phyloP scores from a whole-genome alignment of 192 early-diverging fungal species.

The Funneliformis mosseae region DNA sequence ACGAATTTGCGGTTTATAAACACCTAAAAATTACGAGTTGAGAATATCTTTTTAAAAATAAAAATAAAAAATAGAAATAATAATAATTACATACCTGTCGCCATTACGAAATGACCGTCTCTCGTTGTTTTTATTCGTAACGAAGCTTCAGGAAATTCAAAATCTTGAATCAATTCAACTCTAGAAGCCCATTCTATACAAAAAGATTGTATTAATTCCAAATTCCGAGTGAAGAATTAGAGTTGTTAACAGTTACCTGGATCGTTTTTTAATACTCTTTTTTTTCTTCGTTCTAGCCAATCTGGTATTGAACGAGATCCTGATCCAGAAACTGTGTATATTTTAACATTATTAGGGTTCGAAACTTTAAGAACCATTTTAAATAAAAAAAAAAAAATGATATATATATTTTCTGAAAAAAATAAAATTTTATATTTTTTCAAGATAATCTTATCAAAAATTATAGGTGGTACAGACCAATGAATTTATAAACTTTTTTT shows the following conservation, averaged over 20 bases:
- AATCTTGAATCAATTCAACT: slow-evolving; percentile 97
- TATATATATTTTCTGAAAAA: not conserved
- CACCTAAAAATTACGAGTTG: slow-evolving; percentile 43
- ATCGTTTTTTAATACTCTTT: slow-evolving; percentile 87
- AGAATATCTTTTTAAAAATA: not conserved
- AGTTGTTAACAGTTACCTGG: slow-evolving; percentile 51
- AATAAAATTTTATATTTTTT: too few relatives aligned
- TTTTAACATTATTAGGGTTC: slow-evolving; percentile 93
- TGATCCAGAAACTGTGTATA: slow-evolving; percentile 79
- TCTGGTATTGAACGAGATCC: slow-evolving; percentile 87
- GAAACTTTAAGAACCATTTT: slow-evolving; percentile 79
- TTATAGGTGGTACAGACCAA: too few relatives aligned
- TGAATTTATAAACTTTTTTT: too few relatives aligned
- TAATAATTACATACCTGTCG: slow-evolving; percentile 62
- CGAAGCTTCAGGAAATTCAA: slow-evolving; percentile 96
- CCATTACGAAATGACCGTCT: slow-evolving; percentile 88
- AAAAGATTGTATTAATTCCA: not conserved
- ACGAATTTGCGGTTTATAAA: slow-evolving; percentile 98
- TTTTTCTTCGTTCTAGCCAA: slow-evolving; percentile 88
- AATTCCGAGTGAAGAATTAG: not conserved
- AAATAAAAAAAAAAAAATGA: not conserved
- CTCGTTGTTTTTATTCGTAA: slow-evolving; percentile 78
- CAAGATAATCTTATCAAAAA: too few relatives aligned
- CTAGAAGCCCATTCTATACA: slow-evolving; percentile 82
- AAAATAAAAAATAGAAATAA: not conserved